Evolutionary conservation across 352 stramenopile genomes (phyloP).

Genomic region (Hyaloperonospora arabidopsidis): DNA sequence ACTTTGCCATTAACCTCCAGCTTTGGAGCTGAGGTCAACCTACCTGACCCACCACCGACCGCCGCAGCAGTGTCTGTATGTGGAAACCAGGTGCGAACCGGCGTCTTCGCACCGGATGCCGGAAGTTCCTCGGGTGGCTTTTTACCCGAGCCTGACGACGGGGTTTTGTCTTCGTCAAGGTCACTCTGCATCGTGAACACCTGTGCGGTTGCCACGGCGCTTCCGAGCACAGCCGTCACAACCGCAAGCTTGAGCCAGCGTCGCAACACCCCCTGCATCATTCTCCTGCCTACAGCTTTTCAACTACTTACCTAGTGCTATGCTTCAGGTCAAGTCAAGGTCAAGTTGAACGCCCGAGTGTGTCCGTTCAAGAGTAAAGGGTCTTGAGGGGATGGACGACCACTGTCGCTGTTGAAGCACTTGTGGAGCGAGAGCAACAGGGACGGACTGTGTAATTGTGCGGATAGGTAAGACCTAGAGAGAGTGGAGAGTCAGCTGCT

Average conservation of each 20-base stretch:
- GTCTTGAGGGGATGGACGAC: too few relatives aligned
- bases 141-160: constrained; percentile 1
- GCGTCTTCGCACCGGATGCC: constrained; percentile 12
- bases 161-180: constrained; percentile 4
- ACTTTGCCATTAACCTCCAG: too few relatives aligned
- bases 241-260: constrained; percentile 24
- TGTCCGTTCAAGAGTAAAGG: too few relatives aligned
- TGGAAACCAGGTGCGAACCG: constrained; percentile 20
- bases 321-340: neutral
- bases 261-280: constrained; percentile 23
- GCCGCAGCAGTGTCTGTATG: constrained; percentile 15
- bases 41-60: too few relatives aligned
- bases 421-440: too few relatives aligned
- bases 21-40: too few relatives aligned
- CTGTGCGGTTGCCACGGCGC: constrained; percentile 10
- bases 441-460: too few relatives aligned
- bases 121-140: constrained; percentile 1
- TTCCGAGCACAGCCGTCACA: constrained; percentile 4
- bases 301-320: too few relatives aligned
- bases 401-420: too few relatives aligned
- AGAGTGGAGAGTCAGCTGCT: too few relatives aligned
- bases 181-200: constrained; percentile 21
- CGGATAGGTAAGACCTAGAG: too few relatives aligned
- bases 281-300: neutral
- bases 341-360: too few relatives aligned